These are phyloP conservation scores for Colletotrichum trifolii DNA, from an alignment of 2,329 filamentous ascomycete species.

Conservation along the genomic window DNA sequence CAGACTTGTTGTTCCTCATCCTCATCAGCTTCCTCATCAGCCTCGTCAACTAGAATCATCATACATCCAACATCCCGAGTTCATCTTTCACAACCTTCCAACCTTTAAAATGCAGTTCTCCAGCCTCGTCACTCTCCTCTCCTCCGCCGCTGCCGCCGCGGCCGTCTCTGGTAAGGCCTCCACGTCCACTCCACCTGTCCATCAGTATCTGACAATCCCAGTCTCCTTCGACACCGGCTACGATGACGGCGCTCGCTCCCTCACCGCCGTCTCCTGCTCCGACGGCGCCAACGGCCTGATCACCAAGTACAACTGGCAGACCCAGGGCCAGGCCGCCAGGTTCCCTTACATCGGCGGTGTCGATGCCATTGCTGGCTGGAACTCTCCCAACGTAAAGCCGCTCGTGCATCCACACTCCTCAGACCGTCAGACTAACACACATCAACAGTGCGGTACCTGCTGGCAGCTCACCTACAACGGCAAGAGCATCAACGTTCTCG, in stretches of 20 bases:
- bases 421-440: conserved; percentile 10
- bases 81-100: not conserved
- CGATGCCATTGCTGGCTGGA: conserved; percentile 64
- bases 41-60: conserved; percentile 14
- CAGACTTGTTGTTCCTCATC: not conserved
- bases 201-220: too few relatives aligned
- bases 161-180: conserved; percentile 42
- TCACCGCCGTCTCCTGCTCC: conserved; percentile 72
- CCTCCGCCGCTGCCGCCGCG: conserved; percentile 49
- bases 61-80: conserved; percentile 1
- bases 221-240: conserved; percentile 81
- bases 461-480: conserved; percentile 65
- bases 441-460: conserved; percentile 67
- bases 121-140: conserved; percentile 52
- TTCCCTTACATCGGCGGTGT: conserved; percentile 69
- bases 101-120: conserved; percentile 56
- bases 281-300: conserved; percentile 75
- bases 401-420: not conserved
- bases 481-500: conserved; percentile 64
- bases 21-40: conserved; percentile 30
- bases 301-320: conserved; percentile 69
- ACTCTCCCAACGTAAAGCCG: conserved; percentile 55
- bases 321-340: conserved; percentile 59
- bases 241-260: conserved; percentile 66
- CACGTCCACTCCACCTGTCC: too few relatives aligned